These are phyloP conservation scores for Sporothrix euskadiensis DNA, from an alignment of 2,329 filamentous ascomycete species.

Conservation along the genomic window DNA sequence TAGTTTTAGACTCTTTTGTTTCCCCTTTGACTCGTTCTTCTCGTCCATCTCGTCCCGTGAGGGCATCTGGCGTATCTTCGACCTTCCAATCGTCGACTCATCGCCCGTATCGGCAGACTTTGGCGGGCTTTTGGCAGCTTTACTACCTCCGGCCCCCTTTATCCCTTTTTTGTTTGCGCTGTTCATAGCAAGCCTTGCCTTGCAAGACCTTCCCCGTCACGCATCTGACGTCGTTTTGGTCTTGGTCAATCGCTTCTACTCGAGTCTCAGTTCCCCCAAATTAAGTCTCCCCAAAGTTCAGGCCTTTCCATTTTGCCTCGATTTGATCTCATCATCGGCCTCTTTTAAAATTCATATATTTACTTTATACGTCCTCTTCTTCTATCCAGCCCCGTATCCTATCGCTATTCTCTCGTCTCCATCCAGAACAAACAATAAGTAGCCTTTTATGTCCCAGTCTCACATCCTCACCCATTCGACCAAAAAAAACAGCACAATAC, in stretches of 20 bases:
- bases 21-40: not conserved
- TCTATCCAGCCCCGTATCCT: too few species aligned
- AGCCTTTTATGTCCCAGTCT: not conserved
- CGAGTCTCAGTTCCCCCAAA: not conserved
- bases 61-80: conserved; percentile 6
- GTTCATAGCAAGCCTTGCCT: not conserved
- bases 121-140: not conserved
- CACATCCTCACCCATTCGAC: not conserved
- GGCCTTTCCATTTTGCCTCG: not conserved
- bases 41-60: not conserved
- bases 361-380: not conserved
- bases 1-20: not conserved
- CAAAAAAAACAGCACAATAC: not conserved
- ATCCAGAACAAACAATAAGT: not conserved
- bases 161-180: not conserved
- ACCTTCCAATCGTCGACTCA: not conserved
- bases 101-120: not conserved
- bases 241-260: not conserved
- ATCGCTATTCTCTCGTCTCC: too few species aligned
- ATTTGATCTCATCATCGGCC: not conserved
- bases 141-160: not conserved
- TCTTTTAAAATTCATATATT: not conserved
- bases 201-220: not conserved
- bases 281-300: not conserved
- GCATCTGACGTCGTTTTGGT: not conserved